These are phyloP conservation scores for Diaporthe amygdali DNA, from an alignment of 2,329 filamentous ascomycete species.

Conservation along the genomic window DNA sequence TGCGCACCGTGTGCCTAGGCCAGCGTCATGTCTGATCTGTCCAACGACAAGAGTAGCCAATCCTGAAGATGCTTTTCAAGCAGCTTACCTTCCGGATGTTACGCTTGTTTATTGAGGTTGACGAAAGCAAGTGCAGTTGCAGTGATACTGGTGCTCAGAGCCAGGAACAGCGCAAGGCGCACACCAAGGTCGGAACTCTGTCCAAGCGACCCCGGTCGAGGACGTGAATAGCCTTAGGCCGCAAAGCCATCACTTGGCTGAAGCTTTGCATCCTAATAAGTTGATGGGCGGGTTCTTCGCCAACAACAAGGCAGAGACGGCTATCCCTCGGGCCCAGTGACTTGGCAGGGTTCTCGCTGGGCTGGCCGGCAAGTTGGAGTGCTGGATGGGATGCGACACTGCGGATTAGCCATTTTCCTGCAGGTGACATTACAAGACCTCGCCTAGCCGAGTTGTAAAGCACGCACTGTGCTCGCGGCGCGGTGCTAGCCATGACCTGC, in stretches of 20 bases:
- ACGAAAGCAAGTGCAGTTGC: background rate
- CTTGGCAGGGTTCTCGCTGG: slow-evolving; percentile 4
- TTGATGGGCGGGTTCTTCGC: background rate
- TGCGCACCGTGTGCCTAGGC: slow-evolving; percentile 12
- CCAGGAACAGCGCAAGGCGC: background rate
- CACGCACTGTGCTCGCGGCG: slow-evolving; percentile 8
- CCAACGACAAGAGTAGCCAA: slow-evolving; percentile 1
- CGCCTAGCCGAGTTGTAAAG: background rate
- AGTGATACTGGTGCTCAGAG: background rate
- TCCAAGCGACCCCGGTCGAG: background rate
- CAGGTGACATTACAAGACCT: slow-evolving; percentile 13
- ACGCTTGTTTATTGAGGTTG: slow-evolving; percentile 1
- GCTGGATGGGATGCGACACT: slow-evolving; percentile 6
- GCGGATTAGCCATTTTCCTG: slow-evolving; percentile 9
- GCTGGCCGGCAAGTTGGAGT: background rate
- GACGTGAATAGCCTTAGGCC: background rate
- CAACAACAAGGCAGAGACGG: background rate
- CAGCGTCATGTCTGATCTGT: background rate
- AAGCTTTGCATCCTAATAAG: background rate
- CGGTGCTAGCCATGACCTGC: background rate
- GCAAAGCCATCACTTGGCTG: background rate
- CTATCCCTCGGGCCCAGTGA: background rate
- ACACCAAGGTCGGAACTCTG: background rate
- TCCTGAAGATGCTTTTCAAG: background rate
- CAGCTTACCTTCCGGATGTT: slow-evolving; percentile 17